Percentiles rank a stretch among this genome's conserved stretches.
Conservation (phyloP, 106 monocot species). For the Xerophyta viscosa region DNA sequence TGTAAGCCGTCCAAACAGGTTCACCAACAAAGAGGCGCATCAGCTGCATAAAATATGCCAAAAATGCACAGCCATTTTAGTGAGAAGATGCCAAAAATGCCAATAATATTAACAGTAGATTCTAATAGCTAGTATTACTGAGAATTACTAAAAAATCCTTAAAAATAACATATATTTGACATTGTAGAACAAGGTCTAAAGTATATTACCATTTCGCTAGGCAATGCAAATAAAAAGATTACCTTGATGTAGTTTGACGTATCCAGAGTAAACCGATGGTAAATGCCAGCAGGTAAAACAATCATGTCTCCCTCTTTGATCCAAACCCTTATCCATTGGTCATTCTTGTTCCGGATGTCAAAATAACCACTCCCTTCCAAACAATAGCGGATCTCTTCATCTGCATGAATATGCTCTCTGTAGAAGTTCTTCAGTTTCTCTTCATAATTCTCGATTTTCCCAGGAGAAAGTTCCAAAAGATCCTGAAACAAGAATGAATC, state of each 20-base stretch:
- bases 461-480: constrained; percentile 49
- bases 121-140: too few species aligned
- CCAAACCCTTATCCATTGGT: constrained; percentile 59
- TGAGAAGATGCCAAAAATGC: too few species aligned
- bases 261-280: constrained; percentile 63
- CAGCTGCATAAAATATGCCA: constrained; percentile 23
- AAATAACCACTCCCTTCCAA: constrained; percentile 74
- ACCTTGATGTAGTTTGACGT: constrained; percentile 69
- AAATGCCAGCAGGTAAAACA: constrained; percentile 60
- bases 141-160: too few species aligned
- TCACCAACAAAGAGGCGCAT: constrained; percentile 55
- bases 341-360: constrained; percentile 55
- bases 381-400: constrained; percentile 78
- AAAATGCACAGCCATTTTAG: too few species aligned
- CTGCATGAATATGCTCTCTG: constrained; percentile 55
- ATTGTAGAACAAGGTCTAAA: too few species aligned
- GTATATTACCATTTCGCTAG: too few species aligned
- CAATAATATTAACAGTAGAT: too few species aligned
- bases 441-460: constrained; percentile 57
- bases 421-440: constrained; percentile 68
- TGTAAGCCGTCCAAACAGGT: constrained; percentile 51
- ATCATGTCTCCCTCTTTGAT: constrained; percentile 68
- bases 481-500: constrained; percentile 26
- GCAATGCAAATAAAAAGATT: too few species aligned
- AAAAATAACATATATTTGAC: too few species aligned